These are phyloP conservation scores for Agarophyton chilense DNA, from an alignment of 23 red algal genomes.

Conservation along the genomic window DNA sequence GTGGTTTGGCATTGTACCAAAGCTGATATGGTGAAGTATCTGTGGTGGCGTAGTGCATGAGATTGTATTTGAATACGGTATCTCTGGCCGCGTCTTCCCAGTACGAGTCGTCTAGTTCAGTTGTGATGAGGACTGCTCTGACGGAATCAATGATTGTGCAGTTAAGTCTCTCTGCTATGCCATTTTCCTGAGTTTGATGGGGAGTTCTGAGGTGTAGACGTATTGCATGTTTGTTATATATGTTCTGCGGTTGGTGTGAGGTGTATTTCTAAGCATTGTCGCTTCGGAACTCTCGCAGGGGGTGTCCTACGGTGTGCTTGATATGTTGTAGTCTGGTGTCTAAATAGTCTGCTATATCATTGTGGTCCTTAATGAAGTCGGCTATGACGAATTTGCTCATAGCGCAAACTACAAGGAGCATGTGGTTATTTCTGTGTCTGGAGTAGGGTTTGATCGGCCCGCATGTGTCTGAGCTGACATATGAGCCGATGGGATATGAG, in stretches of 20 bases:
- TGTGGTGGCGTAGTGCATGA: neutral
- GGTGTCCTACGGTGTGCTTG: neutral
- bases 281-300: neutral
- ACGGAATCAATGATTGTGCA: neutral
- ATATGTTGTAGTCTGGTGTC: neutral
- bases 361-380: neutral
- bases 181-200: conserved; percentile 13
- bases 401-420: neutral
- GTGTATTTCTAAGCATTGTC: conserved; percentile 17
- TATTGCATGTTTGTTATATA: neutral
- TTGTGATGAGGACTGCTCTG: neutral
- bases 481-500: neutral
- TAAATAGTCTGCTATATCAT: neutral
- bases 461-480: neutral
- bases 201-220: neutral
- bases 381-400: neutral
- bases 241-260: neutral
- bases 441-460: neutral
- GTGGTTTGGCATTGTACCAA: neutral
- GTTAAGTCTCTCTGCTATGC: conserved; percentile 10
- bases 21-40: neutral
- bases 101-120: neutral
- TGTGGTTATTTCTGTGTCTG: neutral
- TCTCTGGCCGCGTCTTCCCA: conserved; percentile 5
- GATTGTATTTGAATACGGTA: neutral